Base-by-base conservation (phyloP, 805 yeast species). In the Phaffomyces thermotolerans region DNA sequence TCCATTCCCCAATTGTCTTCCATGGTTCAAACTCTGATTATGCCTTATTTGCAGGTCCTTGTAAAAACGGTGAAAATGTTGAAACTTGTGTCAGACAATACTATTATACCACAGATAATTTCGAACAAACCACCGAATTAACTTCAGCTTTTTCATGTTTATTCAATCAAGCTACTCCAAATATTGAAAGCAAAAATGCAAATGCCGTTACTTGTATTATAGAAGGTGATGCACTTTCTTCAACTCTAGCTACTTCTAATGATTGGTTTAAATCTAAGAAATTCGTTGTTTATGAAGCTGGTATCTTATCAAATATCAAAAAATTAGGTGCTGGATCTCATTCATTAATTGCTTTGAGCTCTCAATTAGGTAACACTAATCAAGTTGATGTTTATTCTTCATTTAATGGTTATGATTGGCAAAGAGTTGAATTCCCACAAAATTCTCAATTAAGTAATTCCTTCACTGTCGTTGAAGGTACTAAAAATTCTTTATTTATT, bases 81-180 rank as follows among this genome's bases (percentile, higher is more conserved):
- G 52, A 47, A 3, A 45, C 52, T 4, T 76, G 82, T 55, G 53
- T 54, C 15, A 52, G 60, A 36, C 57, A 52, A 36, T 62, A 60
- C 50, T 73, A 60, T 52, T 71, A 69, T 54, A 71, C 83, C 10
- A 60, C 48, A 4, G 74, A 76, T 54, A 71, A 71, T 36, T 67
- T 78, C 50, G 62, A 65, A 39, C 51, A 70, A 9, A 37, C 54
- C n/a, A 43, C 52, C 4, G 45, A 52, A 27, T 36, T 64, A 34
- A 52, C 55, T 1, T 49, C 56, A 27, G 66, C 65, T 18, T 57
- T 52, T 40, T 66, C 72, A 3, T 66, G 69, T 49, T 37, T 59
- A 25, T 54, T 67, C 42, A 49, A 58, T 24, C 51, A 50, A 7
- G 57, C 61, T n/a, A 53, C 61, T 23, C 54, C 58, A 14, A 40